A percentile compares a stretch with the other conserved stretches of the same genome.
phyloP scores from a whole-genome alignment of 176 grass and related monocot genomes.

The Saccharum spontaneum region DNA sequence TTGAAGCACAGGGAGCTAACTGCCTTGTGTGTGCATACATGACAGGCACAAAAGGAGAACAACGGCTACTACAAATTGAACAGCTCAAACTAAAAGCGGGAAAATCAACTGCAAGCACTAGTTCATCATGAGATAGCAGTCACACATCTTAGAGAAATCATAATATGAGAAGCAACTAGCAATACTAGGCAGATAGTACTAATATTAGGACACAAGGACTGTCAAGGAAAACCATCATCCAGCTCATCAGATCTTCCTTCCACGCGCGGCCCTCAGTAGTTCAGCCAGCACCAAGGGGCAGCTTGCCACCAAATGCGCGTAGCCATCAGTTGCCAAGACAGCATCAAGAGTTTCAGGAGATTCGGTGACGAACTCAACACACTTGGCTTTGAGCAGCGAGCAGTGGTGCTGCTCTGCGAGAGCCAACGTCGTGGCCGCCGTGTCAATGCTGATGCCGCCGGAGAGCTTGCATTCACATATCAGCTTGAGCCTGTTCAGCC shows the following conservation, averaged over 20 bases:
- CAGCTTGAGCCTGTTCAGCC: conserved; percentile 45
- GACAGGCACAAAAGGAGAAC: too few species aligned
- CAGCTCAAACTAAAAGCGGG: too few species aligned
- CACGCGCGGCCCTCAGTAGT: background rate
- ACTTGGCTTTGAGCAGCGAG: conserved; percentile 43
- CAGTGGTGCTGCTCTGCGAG: conserved; percentile 53
- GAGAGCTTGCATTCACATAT: conserved; percentile 46
- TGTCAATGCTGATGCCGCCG: conserved; percentile 26
- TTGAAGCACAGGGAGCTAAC: too few species aligned
- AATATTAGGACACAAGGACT: background rate
- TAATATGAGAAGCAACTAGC: too few species aligned
- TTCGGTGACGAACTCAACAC: conserved; percentile 35
- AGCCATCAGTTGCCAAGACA: background rate
- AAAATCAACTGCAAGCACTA: background rate
- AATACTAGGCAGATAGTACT: too few species aligned
- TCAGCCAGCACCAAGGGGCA: conserved; percentile 1
- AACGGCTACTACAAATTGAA: too few species aligned
- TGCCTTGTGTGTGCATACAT: too few species aligned
- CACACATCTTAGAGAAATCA: too few species aligned
- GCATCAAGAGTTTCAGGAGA: conserved; percentile 17
- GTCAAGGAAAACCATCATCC: background rate
- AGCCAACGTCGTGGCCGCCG: conserved; percentile 26
- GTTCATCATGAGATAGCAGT: too few species aligned
- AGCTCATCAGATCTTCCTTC: background rate
- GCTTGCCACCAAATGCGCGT: background rate